Base-by-base conservation (phyloP, 2,329 filamentous ascomycete genomes). In the Delphinella strobiligena region DNA sequence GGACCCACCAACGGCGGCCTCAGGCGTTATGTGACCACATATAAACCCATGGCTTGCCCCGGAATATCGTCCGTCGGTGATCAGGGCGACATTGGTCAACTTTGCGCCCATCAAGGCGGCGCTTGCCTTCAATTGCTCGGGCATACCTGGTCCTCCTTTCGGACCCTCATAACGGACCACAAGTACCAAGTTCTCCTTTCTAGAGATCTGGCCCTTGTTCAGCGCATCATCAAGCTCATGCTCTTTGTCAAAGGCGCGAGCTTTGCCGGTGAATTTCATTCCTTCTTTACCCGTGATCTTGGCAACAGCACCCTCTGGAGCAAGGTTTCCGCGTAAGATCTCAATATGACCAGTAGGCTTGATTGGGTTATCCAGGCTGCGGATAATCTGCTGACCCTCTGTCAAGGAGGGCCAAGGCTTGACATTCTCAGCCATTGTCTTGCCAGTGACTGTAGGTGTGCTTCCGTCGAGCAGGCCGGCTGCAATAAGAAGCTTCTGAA, bases 281-380 rank as follows among this genome's bases (percentile, higher is more conserved):
- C 89, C 89, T 60, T 96, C 89, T 59, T 95, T 95, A 27, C 89
- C 89, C 0, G 89, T 95, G 60, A 96, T 95, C 62, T 96, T 96
- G 44, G 87, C 88, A 1, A 96, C 88, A 1, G 88, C 83, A 24
- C 89, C 89, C 9, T 78, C 82, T 1, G 89, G 89, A 2, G 88
- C 85, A 22, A 95, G 72, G 58, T 93, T 94, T 15, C 89, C 89
- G 44, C 75, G 74, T 3, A 96, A 72, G 44, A 96, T 83, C 60
- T 89, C 86, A 44, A 96, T 73, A 59, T 96, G 89, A 32, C 89
- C 89, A 0, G 79, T 85, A 1, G 69, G 49, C 60, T 95, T 95
- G 68, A 93, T 89, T 11, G 87, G 87, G 60, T 87, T 82, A 58
- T 72, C 68, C 7, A 95, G 67, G 0, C 82, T 78, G 4, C 82